Conservation (phyloP, 768 basidiomycete genomes). For the Tricholoma saponaceum region DNA sequence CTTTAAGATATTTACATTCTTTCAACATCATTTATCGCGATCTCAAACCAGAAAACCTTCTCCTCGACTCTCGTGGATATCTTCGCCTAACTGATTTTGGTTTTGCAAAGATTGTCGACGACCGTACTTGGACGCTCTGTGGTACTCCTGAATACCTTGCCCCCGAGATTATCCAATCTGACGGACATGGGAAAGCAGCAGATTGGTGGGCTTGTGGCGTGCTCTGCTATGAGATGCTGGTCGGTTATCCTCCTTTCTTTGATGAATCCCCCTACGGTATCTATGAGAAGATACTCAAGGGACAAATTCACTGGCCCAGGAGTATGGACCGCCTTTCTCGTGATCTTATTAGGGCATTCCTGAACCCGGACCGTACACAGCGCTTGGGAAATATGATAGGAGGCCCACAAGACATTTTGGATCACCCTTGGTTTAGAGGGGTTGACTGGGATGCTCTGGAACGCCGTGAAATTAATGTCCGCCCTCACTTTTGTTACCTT, state of each 20-base stretch:
- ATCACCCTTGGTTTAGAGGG: constrained; percentile 93
- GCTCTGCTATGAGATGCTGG: constrained; percentile 97
- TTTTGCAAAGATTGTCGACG: constrained; percentile 96
- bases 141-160: constrained; percentile 96
- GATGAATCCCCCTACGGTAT: constrained; percentile 98
- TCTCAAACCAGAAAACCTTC: constrained; percentile 97
- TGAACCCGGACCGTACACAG: constrained; percentile 89
- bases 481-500: constrained; percentile 16
- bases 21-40: constrained; percentile 99
- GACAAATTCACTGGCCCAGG: constrained; percentile 87
- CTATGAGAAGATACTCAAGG: constrained; percentile 94
- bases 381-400: constrained; percentile 91
- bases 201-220: constrained; percentile 99
- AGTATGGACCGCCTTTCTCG: constrained; percentile 87
- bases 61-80: constrained; percentile 90
- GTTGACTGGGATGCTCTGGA: constrained; percentile 91
- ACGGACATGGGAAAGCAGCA: constrained; percentile 96
- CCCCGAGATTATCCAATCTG: constrained; percentile 96
- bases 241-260: constrained; percentile 98
- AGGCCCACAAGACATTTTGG: constrained; percentile 86
- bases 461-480: constrained; percentile 79
- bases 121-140: constrained; percentile 97
- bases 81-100: constrained; percentile 96
- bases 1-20: constrained; percentile 90
- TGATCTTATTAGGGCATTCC: constrained; percentile 82